Evolutionary conservation across 2,329 filamentous ascomycete species (phyloP), one percentile per base, ranked within the genome.

Genomic region (Zymoseptoria pseudotritici): DNA sequence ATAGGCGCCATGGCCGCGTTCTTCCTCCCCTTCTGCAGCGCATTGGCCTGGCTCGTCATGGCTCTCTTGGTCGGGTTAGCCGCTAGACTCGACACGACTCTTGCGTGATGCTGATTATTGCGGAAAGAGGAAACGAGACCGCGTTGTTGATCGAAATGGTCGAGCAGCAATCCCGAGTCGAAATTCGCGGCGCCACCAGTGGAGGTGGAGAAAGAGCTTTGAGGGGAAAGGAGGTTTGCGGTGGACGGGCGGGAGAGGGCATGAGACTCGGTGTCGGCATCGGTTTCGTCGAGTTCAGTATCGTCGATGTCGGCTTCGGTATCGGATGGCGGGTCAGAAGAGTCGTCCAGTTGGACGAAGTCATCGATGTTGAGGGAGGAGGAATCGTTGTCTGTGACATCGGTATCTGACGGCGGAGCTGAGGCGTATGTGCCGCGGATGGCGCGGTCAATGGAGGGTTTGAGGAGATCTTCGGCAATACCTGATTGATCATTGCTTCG

Each of bases 111-210:
- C 67, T 82, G 79, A 63, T 83, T 82, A 50, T 77, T 79, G 58
- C 89, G 89, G 79, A 94, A 95, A 1, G 89, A 88, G 46, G 88
- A 88, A 42, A 94, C 89, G 13, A 87, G 84, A 59, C 86, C 83
- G 24, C 63, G 70, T 2, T 67, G 65, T 65, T 85, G 83, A 68
- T 88, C 85, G 49, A 91, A 84, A 65, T 88, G 86, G 57, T 81
- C 80, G n/a, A 88, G 76, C 58, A 87, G 80, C 24, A 81, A 79
- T 51, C 69, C 29, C 9, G 49, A 21, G 20, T 42, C 57, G 24
- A 50, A 69, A 21, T 29, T 24, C 29, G 52, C 22, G 52, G 50
- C 49, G 29, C 57, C 54, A 13, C 56, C 66, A 58, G 63, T 64
- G 54, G 69, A 54, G 61, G 60, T 59, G 56, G 59, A 22, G 24